Evolutionary conservation across 2,329 filamentous ascomycete genomes (phyloP).

Genomic region (Alternaria sp.): DNA sequence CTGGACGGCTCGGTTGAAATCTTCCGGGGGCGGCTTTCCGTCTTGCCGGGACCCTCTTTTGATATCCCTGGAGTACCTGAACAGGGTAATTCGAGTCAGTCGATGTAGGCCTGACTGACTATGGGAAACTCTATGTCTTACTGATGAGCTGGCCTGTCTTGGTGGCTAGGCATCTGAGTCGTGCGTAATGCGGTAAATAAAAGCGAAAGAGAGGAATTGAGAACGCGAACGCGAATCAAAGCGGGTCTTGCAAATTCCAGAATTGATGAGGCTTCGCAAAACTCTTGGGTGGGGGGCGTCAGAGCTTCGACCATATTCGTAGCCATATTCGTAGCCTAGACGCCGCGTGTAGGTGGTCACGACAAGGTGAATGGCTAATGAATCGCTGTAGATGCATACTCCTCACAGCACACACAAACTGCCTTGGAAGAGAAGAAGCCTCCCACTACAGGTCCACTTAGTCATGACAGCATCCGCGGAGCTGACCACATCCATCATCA

Average conservation of each 20-base stretch:
- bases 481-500: conserved; percentile 8
- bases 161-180: conserved; percentile 14
- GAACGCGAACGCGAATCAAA: conserved; percentile 18
- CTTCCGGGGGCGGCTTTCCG: conserved; percentile 22
- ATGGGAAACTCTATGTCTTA: conserved; percentile 4
- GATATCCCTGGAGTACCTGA: conserved; percentile 12
- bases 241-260: conserved; percentile 4
- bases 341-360: conserved; percentile 2
- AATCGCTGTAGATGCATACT: not conserved
- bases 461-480: not conserved
- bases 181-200: conserved; percentile 10
- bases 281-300: conserved; percentile 3
- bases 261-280: conserved; percentile 4
- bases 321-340: not conserved
- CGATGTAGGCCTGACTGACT: conserved; percentile 4
- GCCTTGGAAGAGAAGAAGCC: conserved; percentile 5
- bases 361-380: not conserved
- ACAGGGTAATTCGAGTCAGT: conserved; percentile 17
- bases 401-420: not conserved
- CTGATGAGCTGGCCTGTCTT: conserved; percentile 5
- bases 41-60: conserved; percentile 11
- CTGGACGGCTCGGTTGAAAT: conserved; percentile 25
- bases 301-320: not conserved
- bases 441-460: not conserved
- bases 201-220: conserved; percentile 14